Base-by-base conservation (phyloP, 2,329 filamentous ascomycete species). In the Arthroderma uncinatum region DNA sequence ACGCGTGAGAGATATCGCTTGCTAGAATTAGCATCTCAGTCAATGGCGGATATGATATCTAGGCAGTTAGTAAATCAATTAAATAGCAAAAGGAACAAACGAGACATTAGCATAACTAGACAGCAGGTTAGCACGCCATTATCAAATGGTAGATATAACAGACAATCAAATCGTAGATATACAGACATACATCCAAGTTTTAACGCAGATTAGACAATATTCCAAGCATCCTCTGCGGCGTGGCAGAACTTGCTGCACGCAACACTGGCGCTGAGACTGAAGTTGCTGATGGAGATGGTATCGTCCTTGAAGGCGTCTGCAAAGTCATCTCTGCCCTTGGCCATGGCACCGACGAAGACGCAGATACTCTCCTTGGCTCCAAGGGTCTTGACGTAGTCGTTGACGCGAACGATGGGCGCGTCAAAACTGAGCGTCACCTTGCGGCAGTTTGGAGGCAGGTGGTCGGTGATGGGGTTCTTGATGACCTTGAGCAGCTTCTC, bases 201-300 rank as follows among this genome's bases (percentile, higher is more conserved):
- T n/a, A n/a, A n/a, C n/a, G n/a, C n/a, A 28, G n/a, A 56, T 79
- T 84, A 98, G 67, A 96, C 82, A 65, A 98, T 87, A 69, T 89
- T 84, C 93, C 93, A 98, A 36, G 86, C 86, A 72, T 98, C 93
- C 75, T 98, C 93, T 44, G 91, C 92, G 40, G 92, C 93, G 74
- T 98, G 93, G 74, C 93, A 97, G 79, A 98, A 97, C 74, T 97
- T 98, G 82, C 92, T 96, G 80, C 93, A 98, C 44, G 93, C 92
- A 61, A 98, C 93, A 77, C 92, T 97, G 60, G 93, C 93, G 68
- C 89, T 95, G 62, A 98, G 80, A 68, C 91, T 95, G 80, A 88
- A 98, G 74, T 96, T 95, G 79, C 92, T 97, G 76, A 98, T 97
- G 66, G 87, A 89, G 69, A 98, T 97, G 68, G 94, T 89, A 75